These are phyloP conservation scores for Eucalyptus cladocalyx DNA, from an alignment of 345 rosid species.

Conservation along the genomic window DNA sequence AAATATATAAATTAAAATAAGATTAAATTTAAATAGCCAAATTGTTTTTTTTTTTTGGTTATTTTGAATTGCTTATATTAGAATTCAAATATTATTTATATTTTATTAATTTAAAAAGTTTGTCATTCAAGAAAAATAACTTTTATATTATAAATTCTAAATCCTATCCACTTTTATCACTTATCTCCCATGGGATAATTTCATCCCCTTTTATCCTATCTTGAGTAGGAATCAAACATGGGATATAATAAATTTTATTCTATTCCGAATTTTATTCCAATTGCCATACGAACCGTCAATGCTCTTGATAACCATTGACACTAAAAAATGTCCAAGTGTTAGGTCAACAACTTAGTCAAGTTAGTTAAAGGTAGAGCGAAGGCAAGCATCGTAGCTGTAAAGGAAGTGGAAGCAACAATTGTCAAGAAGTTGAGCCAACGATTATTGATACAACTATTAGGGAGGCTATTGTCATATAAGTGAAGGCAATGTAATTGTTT, in stretches of 20 bases:
- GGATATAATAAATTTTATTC: accelerated
- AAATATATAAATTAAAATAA: too few species aligned
- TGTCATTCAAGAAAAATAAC: too few species aligned
- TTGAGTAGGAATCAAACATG: too few species aligned
- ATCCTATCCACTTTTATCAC: accelerated
- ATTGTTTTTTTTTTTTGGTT: too few species aligned
- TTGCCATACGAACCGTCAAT: accelerated
- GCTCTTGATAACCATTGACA: not conserved
- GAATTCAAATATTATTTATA: too few species aligned
- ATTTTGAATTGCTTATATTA: too few species aligned
- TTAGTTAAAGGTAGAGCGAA: not conserved
- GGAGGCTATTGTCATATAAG: not conserved
- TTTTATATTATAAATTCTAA: too few species aligned
- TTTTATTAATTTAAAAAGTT: too few species aligned
- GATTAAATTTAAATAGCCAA: too few species aligned
- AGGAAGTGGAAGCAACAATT: not conserved
- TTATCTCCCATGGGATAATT: accelerated
- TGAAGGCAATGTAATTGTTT: not conserved
- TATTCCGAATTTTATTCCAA: accelerated
- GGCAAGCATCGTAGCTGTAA: not conserved
- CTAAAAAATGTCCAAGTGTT: not conserved
- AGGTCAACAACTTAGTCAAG: not conserved
- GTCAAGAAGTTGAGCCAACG: not conserved
- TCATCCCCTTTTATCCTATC: accelerated
- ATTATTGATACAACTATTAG: not conserved